phyloP scores from a whole-genome alignment of 345 rosid species.

The Orychophragmus violaceus region DNA sequence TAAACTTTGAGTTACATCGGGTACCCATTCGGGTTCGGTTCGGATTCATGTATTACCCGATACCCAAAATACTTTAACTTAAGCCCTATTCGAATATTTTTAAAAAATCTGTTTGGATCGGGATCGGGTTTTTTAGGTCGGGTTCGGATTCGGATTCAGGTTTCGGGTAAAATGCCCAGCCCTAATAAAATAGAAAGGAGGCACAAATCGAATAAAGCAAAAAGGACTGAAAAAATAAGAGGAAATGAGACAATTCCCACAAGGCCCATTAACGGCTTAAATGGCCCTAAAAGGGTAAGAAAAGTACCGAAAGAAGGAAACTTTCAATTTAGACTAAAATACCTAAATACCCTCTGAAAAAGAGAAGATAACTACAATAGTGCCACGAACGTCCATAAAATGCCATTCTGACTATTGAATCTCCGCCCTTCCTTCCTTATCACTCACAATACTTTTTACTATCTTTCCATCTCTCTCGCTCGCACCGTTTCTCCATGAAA shows the following conservation, averaged over 20 bases:
- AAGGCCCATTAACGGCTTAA: slow-evolving; percentile 17
- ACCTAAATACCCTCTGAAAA: neutral
- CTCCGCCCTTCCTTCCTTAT: slow-evolving; percentile 99
- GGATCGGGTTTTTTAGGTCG: no score
- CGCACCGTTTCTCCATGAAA: slow-evolving; percentile 25
- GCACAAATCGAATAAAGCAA: neutral
- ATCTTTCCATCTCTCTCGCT: slow-evolving; percentile 8
- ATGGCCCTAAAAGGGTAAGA: slow-evolving; percentile 2
- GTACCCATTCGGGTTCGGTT: no score
- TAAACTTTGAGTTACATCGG: no score
- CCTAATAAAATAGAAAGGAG: neutral
- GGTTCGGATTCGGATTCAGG: no score
- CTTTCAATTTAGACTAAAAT: neutral
- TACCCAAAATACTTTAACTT: no score
- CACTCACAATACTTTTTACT: slow-evolving; percentile 39
- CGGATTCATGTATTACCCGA: no score
- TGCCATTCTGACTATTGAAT: slow-evolving; percentile 61
- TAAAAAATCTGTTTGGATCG: no score
- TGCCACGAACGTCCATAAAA: slow-evolving; percentile 51
- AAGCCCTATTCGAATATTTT: no score
- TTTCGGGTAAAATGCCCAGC: no score
- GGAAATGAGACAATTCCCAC: neutral
- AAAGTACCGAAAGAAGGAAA: neutral
- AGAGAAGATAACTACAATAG: slow-evolving; percentile 30
- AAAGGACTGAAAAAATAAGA: neutral